These are phyloP conservation scores for Stramenopiles sp. DNA, from an alignment of 352 stramenopile species.

Conservation along the genomic window DNA sequence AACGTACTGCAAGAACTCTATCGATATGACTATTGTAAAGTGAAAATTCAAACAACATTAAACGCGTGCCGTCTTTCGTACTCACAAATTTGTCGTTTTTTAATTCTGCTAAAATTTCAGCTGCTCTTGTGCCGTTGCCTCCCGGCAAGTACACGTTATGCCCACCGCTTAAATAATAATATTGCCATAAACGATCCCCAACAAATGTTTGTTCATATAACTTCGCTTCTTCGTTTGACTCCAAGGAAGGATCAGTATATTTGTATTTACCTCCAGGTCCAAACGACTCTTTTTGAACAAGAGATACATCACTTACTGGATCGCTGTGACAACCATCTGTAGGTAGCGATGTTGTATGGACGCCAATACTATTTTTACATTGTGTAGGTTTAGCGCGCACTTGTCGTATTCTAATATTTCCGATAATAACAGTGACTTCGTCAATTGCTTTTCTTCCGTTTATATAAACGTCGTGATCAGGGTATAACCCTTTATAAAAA, in stretches of 20 bases:
- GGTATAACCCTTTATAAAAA: background rate
- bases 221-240: background rate
- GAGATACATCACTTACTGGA: background rate
- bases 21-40: background rate
- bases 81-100: background rate
- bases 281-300: background rate
- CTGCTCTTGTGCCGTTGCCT: background rate
- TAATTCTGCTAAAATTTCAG: background rate
- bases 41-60: background rate
- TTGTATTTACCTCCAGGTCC: background rate
- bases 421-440: background rate
- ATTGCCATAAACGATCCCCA: background rate
- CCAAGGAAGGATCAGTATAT: background rate
- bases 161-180: background rate
- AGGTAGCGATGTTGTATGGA: background rate
- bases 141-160: background rate
- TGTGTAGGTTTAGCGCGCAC: background rate
- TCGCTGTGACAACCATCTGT: background rate
- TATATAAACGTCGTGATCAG: background rate
- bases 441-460: no score
- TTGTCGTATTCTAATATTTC: background rate
- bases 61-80: background rate
- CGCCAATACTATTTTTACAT: slow-evolving; percentile 1
- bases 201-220: background rate
- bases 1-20: background rate